These are phyloP conservation scores for Pseudogymnoascus sp. DNA, from an alignment of 2,329 filamentous ascomycete species.

Conservation along the genomic window DNA sequence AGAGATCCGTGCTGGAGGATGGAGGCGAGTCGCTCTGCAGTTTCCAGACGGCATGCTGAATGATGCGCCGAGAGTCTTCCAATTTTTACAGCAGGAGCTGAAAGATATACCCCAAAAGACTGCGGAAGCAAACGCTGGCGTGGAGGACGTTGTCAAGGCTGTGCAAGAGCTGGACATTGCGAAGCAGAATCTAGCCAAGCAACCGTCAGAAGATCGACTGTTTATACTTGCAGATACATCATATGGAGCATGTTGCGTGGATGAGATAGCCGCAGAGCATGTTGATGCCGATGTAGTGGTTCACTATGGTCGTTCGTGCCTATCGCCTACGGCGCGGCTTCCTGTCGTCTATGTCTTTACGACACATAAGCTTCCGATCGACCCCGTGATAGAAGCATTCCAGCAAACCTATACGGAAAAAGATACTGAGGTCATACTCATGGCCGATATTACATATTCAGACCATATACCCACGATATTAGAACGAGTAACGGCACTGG, in stretches of 20 bases:
- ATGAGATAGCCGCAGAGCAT: slow-evolving; percentile 94
- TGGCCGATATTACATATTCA: slow-evolving; percentile 84
- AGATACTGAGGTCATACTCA: slow-evolving; percentile 60
- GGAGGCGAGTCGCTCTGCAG: slow-evolving; percentile 77
- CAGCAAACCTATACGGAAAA: slow-evolving; percentile 58
- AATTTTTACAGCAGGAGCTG: slow-evolving; percentile 50
- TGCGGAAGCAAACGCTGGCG: slow-evolving; percentile 6
- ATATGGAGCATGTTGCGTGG: slow-evolving; percentile 93
- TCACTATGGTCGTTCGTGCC: slow-evolving; percentile 86
- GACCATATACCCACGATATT: slow-evolving; percentile 59
- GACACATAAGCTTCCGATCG: slow-evolving; percentile 56
- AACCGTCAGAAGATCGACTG: slow-evolving; percentile 35
- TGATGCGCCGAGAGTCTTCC: slow-evolving; percentile 74
- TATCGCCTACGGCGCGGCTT: slow-evolving; percentile 79
- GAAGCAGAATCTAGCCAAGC: slow-evolving; percentile 24
- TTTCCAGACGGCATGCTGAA: slow-evolving; percentile 90
- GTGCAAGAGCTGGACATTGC: slow-evolving; percentile 12
- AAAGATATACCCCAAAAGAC: slow-evolving; percentile 18
- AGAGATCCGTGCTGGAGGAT: slow-evolving; percentile 65
- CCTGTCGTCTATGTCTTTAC: slow-evolving; percentile 92
- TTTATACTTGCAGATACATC: slow-evolving; percentile 93
- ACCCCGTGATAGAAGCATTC: slow-evolving; percentile 51
- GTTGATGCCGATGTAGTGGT: slow-evolving; percentile 83
- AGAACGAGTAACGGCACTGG: slow-evolving; percentile 44
- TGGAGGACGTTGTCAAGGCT: slow-evolving; percentile 16